A percentile compares a stretch with the other conserved stretches of the same genome.
phyloP scores from a whole-genome alignment of 192 early-diverging fungal genomes.

The Coemansia sp. region DNA sequence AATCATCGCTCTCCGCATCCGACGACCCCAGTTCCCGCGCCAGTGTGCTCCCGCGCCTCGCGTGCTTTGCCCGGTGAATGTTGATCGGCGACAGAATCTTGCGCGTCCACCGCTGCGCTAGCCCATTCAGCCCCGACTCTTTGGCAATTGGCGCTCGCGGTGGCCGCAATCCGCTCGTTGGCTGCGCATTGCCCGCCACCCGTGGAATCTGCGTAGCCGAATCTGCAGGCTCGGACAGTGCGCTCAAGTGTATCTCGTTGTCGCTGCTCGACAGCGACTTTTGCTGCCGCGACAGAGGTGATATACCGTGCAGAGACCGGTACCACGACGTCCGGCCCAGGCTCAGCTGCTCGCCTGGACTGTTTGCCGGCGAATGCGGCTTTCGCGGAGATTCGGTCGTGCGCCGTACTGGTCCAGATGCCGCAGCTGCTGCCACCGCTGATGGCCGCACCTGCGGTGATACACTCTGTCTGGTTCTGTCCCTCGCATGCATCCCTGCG shows the following conservation, averaged over 20 bases:
- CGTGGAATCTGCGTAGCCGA: conserved; percentile 19
- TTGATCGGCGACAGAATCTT: conserved; percentile 25
- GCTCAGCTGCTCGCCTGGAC: conserved; percentile 8
- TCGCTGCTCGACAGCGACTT: conserved; percentile 51
- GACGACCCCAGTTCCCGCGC: background rate
- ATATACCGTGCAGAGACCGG: conserved; percentile 48
- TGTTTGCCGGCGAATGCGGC: background rate
- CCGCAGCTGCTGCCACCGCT: background rate
- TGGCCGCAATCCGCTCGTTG: background rate
- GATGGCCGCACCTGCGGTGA: conserved; percentile 1
- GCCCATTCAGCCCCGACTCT: conserved; percentile 5
- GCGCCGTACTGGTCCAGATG: background rate
- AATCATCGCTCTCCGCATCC: conserved; percentile 7
- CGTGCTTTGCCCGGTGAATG: conserved; percentile 9
- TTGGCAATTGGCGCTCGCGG: background rate
- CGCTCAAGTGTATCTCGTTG: conserved; percentile 23
- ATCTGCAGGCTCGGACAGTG: background rate
- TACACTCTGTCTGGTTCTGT: background rate
- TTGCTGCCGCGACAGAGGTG: conserved; percentile 39
- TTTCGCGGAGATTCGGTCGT: background rate
- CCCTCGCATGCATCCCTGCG: background rate
- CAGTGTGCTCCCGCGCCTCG: background rate
- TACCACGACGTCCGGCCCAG: conserved; percentile 44
- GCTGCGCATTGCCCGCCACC: conserved; percentile 18
- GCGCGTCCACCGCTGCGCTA: conserved; percentile 17